These are phyloP conservation scores for Carallia brachiata DNA, from an alignment of 345 rosid species.

Conservation along the genomic window DNA sequence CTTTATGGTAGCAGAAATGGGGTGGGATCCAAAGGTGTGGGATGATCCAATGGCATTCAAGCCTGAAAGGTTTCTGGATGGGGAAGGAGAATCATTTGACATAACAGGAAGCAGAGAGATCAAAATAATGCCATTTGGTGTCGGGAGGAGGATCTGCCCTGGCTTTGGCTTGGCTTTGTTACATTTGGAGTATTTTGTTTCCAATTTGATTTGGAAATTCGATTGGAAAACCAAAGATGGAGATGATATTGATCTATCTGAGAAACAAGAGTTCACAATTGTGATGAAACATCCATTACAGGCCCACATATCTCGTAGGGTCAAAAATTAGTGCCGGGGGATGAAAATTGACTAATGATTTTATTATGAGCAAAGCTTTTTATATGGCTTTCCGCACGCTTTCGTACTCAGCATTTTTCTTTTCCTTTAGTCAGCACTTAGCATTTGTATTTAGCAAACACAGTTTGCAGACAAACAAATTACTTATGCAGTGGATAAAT, in stretches of 20 bases:
- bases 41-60: conserved; percentile 21
- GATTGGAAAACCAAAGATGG: conserved; percentile 18
- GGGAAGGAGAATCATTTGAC: neutral
- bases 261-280: conserved; percentile 1
- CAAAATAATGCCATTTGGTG: conserved; percentile 23
- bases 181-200: conserved; percentile 19
- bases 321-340: neutral
- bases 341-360: neutral
- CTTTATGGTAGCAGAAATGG: conserved; percentile 15
- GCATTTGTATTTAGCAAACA: too few relatives aligned
- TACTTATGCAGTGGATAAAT: too few relatives aligned
- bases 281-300: conserved; percentile 10
- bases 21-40: conserved; percentile 16
- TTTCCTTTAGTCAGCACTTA: too few relatives aligned
- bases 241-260: conserved; percentile 10
- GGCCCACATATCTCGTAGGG: neutral
- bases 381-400: too few relatives aligned
- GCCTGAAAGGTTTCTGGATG: conserved; percentile 16
- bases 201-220: conserved; percentile 12
- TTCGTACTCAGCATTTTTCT: too few relatives aligned
- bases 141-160: conserved; percentile 15
- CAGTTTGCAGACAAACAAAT: too few relatives aligned
- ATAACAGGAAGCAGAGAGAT: conserved; percentile 15
- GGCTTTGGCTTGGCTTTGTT: conserved; percentile 7
- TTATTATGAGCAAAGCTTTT: too few relatives aligned